phyloP scores from a whole-genome alignment of 371 early-diverging fungal genomes.

The Syncephalastrum contaminatum region DNA sequence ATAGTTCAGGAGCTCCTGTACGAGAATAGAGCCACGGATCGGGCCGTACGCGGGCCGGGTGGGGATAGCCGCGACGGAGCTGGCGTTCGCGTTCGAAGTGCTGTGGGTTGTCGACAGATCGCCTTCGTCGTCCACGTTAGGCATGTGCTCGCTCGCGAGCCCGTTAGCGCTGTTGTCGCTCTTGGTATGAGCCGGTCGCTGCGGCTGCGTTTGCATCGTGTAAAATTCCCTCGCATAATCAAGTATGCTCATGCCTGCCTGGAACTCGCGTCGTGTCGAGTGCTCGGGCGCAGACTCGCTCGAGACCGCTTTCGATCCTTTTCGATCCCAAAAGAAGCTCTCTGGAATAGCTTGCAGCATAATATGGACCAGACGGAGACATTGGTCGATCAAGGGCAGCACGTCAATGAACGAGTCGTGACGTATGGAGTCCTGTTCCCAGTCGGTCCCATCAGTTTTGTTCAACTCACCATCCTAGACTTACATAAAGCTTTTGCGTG shows the following conservation, averaged over 20 bases:
- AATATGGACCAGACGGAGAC: slow-evolving; percentile 24
- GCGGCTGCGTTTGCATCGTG: slow-evolving; percentile 12
- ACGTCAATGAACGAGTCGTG: slow-evolving; percentile 29
- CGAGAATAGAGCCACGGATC: slow-evolving; percentile 34
- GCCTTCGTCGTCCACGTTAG: slow-evolving; percentile 32
- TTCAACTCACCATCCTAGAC: neutral
- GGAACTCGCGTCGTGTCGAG: slow-evolving; percentile 18
- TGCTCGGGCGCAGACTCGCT: neutral
- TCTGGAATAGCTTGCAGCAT: slow-evolving; percentile 35
- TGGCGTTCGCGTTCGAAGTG: slow-evolving; percentile 2
- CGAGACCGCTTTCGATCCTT: slow-evolving; percentile 5
- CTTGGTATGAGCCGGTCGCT: neutral
- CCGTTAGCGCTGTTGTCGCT: neutral
- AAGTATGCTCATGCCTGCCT: slow-evolving; percentile 22
- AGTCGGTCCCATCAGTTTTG: neutral
- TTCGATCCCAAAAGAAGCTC: slow-evolving; percentile 29
- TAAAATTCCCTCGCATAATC: slow-evolving; percentile 44
- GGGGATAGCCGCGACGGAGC: slow-evolving; percentile 8
- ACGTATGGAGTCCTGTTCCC: slow-evolving; percentile 16
- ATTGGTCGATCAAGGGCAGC: slow-evolving; percentile 29
- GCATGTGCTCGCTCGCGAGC: slow-evolving; percentile 1
- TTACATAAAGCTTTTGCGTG: slow-evolving; percentile 55
- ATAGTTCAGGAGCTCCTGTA: slow-evolving; percentile 29
- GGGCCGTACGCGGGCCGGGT: slow-evolving; percentile 33
- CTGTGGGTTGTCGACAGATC: slow-evolving; percentile 28